Percentiles rank a stretch among this genome's conserved stretches.
Conservation (phyloP, 495 filamentous ascomycete species). For the Letharia lupina region DNA sequence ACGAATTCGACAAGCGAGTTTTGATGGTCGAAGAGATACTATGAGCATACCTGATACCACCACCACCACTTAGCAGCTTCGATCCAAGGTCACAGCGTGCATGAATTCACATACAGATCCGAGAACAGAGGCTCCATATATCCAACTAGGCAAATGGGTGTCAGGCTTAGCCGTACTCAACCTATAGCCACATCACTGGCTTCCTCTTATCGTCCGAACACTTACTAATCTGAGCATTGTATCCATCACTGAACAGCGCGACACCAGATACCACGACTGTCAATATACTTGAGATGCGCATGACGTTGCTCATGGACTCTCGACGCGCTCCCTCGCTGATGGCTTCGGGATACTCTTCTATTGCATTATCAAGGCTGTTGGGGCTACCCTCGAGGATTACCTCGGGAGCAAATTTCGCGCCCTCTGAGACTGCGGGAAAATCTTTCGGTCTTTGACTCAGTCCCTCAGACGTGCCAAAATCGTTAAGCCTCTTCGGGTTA, state of each 20-base stretch:
- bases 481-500: too few relatives aligned
- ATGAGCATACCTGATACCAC: neutral
- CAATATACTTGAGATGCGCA: constrained; percentile 11
- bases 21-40: constrained; percentile 1
- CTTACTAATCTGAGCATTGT: constrained; percentile 8
- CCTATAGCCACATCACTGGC: too few relatives aligned
- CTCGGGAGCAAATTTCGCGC: neutral
- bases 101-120: neutral
- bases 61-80: neutral
- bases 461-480: too few relatives aligned
- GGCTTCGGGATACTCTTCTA: neutral
- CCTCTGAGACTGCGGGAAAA: neutral
- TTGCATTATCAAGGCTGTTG: neutral
- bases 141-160: neutral
- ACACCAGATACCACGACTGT: constrained; percentile 7
- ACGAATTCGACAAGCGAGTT: neutral
- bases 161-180: neutral
- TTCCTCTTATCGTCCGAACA: neutral
- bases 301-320: constrained; percentile 8
- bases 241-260: constrained; percentile 5
- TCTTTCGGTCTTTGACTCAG: too few relatives aligned
- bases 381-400: neutral
- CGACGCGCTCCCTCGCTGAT: constrained; percentile 1
- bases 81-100: neutral
- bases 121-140: constrained; percentile 11